These are phyloP conservation scores for Aspergillus wentii DNA, from an alignment of 495 filamentous ascomycete genomes.

Conservation along the genomic window DNA sequence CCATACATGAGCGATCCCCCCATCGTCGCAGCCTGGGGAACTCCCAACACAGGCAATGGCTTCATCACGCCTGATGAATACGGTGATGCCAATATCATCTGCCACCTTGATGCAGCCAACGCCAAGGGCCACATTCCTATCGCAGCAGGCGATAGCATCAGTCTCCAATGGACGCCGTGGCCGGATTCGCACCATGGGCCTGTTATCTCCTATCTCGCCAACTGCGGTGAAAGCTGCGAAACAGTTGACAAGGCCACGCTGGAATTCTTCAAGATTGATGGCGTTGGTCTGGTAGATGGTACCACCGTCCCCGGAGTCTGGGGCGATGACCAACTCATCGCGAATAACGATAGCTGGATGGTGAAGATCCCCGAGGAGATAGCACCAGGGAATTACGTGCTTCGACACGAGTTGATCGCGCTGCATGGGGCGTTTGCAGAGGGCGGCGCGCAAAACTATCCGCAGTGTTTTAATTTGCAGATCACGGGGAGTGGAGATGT, in stretches of 20 bases:
- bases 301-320: slow-evolving; percentile 42
- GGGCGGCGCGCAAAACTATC: slow-evolving; percentile 63
- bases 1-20: slow-evolving; percentile 34
- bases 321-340: slow-evolving; percentile 56
- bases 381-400: slow-evolving; percentile 58
- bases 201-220: slow-evolving; percentile 61
- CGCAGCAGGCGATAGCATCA: slow-evolving; percentile 37
- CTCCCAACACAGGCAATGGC: slow-evolving; percentile 44
- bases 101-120: slow-evolving; percentile 39
- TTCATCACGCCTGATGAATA: slow-evolving; percentile 44
- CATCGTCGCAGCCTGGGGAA: slow-evolving; percentile 40
- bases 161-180: slow-evolving; percentile 36
- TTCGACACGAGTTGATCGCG: slow-evolving; percentile 66
- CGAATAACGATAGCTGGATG: slow-evolving; percentile 55
- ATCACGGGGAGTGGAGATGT: slow-evolving; percentile 53
- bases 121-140: slow-evolving; percentile 35
- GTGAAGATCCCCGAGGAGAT: slow-evolving; percentile 55
- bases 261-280: slow-evolving; percentile 64
- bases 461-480: slow-evolving; percentile 62
- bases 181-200: slow-evolving; percentile 53
- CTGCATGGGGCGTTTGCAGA: slow-evolving; percentile 48
- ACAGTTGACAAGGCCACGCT: slow-evolving; percentile 49
- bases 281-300: slow-evolving; percentile 45
- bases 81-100: slow-evolving; percentile 42
- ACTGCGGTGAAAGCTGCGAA: slow-evolving; percentile 55